A percentile compares a stretch with the other conserved stretches of the same genome.
phyloP scores from a whole-genome alignment of 768 basidiomycete genomes.

The Panaeolus papilionaceus region DNA sequence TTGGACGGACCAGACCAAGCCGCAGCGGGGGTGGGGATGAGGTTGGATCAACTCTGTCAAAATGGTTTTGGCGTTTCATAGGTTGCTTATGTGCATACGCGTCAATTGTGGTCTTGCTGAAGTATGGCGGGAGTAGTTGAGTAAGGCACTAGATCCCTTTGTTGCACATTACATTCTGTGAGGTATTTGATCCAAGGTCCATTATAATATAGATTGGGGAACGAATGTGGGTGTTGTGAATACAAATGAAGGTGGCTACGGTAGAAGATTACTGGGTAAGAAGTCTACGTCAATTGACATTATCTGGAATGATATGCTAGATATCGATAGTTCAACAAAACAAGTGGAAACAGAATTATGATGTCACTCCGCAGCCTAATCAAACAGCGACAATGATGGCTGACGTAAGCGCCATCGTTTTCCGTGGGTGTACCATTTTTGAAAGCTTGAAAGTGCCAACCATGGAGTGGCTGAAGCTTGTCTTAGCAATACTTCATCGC shows the following conservation, averaged over 20 bases:
- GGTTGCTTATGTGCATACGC: not conserved
- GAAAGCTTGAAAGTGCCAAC: not conserved
- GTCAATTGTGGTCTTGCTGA: not conserved
- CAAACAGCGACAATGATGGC: too few relatives aligned
- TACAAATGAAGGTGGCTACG: slow-evolving; percentile 3
- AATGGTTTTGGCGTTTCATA: slow-evolving; percentile 4
- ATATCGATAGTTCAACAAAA: not conserved
- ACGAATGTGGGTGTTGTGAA: not conserved
- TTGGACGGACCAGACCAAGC: not conserved
- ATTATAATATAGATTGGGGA: not conserved
- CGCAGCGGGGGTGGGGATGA: not conserved
- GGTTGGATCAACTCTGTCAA: not conserved
- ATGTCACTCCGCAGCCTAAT: slow-evolving; percentile 3
- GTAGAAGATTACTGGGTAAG: not conserved
- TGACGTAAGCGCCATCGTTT: too few relatives aligned
- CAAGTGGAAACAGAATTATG: not conserved
- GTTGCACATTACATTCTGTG: too few relatives aligned
- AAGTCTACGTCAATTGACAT: not conserved
- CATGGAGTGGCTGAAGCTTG: not conserved
- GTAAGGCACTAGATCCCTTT: too few relatives aligned
- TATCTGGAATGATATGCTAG: not conserved
- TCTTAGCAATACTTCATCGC: not conserved
- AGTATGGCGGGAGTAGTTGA: not conserved
- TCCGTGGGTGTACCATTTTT: slow-evolving; percentile 2
- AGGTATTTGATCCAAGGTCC: not conserved